Percentiles rank a stretch among this genome's conserved stretches.
Conservation (phyloP, 306 rosid genomes). For the Vigna unguiculata region DNA sequence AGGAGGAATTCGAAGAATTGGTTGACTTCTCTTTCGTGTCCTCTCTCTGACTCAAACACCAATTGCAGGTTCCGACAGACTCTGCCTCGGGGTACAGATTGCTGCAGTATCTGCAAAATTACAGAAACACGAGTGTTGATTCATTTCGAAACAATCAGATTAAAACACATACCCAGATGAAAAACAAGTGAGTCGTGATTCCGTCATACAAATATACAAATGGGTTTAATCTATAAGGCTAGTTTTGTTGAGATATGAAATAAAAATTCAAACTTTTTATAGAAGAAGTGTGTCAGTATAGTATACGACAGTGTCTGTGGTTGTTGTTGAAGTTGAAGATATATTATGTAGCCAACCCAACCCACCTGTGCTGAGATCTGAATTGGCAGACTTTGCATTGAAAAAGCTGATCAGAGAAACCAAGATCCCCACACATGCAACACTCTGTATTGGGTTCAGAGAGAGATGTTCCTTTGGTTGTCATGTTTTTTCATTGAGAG, state of each 20-base stretch:
- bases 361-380: conserved; percentile 92
- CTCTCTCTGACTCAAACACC: conserved; percentile 80
- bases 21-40: conserved; percentile 66
- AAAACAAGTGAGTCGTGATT: not conserved
- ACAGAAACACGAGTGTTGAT: not conserved
- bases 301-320: not conserved
- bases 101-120: conserved; percentile 80
- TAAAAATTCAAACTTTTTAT: too few relatives aligned
- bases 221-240: not conserved
- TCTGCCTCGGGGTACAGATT: conserved; percentile 76
- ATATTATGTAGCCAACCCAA: too few relatives aligned
- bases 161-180: not conserved
- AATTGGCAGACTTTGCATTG: conserved; percentile 83
- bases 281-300: not conserved
- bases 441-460: conserved; percentile 62
- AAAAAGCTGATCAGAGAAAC: conserved; percentile 87
- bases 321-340: too few relatives aligned
- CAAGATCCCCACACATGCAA: conserved; percentile 97
- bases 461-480: conserved; percentile 49
- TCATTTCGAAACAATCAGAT: not conserved
- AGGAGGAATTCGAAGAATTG: conserved; percentile 79
- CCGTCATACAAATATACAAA: not conserved
- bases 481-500: conserved; percentile 54
- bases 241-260: too few relatives aligned
- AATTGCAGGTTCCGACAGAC: conserved; percentile 69